Evolutionary conservation across 2,329 filamentous ascomycete genomes (phyloP), one percentile per base, ranked within the genome.

Genomic region (Cytospora mali): DNA sequence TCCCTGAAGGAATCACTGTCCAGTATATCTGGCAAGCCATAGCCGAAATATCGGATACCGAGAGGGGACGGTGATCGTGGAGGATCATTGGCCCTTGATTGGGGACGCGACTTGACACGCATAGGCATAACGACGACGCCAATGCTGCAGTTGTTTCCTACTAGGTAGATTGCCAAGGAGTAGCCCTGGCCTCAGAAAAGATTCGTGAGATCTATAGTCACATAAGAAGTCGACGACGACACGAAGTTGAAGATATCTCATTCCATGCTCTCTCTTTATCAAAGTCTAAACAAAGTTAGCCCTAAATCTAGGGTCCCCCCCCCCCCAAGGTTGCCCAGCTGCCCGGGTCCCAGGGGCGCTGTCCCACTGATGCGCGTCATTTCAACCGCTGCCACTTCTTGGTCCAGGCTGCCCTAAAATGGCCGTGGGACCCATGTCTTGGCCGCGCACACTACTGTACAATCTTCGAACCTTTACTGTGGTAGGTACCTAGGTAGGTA

Each of bases 1-100:
- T 81, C 79, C 52, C 86, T 84, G 70, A 91, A 90, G 27, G 77
- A 74, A 69, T 91, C 88, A 27, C 82, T 76, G 18, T 81, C 75
- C 9, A 72, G 74, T 68, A 91, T 88, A 48, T 82, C 75, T 21
- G 88, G 88, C 35, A 88, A 75, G 28, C 54, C 50, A 39, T 50
- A 54, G 54, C 25, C 35, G 13, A 77, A 71, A 25, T 67, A 67
- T 1, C 65, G 72, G 35, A 51, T 61, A 50, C 63, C 69, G 31
- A 70, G 61, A 3, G 77, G 77, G 14, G 78, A 79, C 11, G 75
- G 72, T 23, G 74, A 74, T 33, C 74, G 73, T 21, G 69, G 58
- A 7, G 62, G 65, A 18, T 57, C 64, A 27, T 75, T 73, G 14
- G 66, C 69, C 57, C 68, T 68, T 4, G 69, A 64, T 48, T 70